Percentiles rank a stretch among this genome's conserved stretches.
phyloP scores from a whole-genome alignment of 352 stramenopile species.

The Globisporangium lucens region DNA sequence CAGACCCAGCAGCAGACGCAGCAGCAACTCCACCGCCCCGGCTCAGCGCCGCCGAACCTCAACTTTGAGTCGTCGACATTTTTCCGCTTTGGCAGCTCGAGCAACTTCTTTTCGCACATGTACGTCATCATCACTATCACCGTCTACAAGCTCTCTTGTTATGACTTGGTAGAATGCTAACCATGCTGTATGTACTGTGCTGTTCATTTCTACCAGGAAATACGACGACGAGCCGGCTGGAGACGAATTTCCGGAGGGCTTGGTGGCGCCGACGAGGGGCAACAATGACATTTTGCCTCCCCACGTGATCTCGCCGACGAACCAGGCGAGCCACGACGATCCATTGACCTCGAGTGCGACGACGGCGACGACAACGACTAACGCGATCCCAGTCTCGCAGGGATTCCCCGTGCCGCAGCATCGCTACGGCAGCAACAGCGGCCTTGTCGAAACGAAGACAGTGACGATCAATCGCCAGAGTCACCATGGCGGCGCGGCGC shows the following conservation, averaged over 20 bases:
- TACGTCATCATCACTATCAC: slow-evolving; percentile 6
- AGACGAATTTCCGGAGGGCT: slow-evolving; percentile 4
- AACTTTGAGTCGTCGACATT: slow-evolving; percentile 45
- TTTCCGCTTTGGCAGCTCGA: slow-evolving; percentile 40
- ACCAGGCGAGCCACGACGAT: slow-evolving; percentile 35
- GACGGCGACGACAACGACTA: not conserved
- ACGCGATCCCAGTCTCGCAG: slow-evolving; percentile 13
- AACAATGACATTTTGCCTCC: slow-evolving; percentile 36
- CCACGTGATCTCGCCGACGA: slow-evolving; percentile 35
- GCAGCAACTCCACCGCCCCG: slow-evolving; percentile 12
- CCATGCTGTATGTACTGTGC: not conserved
- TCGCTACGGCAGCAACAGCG: not conserved
- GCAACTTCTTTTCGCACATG: slow-evolving; percentile 47
- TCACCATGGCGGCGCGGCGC: slow-evolving; percentile 1
- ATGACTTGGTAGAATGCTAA: not conserved
- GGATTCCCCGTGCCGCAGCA: slow-evolving; percentile 9
- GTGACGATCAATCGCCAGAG: not conserved
- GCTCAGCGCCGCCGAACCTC: slow-evolving; percentile 21
- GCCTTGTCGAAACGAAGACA: slow-evolving; percentile 2
- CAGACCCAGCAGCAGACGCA: not conserved
- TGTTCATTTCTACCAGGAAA: slow-evolving; percentile 17
- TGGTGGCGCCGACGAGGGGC: slow-evolving; percentile 16
- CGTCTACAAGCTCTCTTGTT: not conserved
- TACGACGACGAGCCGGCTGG: slow-evolving; percentile 31
- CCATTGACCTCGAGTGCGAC: slow-evolving; percentile 2